Percentiles rank a stretch among this genome's conserved stretches.
Evolutionary conservation across 257 asterid genomes (phyloP).

Genomic region (Haberlea rhodopensis): DNA sequence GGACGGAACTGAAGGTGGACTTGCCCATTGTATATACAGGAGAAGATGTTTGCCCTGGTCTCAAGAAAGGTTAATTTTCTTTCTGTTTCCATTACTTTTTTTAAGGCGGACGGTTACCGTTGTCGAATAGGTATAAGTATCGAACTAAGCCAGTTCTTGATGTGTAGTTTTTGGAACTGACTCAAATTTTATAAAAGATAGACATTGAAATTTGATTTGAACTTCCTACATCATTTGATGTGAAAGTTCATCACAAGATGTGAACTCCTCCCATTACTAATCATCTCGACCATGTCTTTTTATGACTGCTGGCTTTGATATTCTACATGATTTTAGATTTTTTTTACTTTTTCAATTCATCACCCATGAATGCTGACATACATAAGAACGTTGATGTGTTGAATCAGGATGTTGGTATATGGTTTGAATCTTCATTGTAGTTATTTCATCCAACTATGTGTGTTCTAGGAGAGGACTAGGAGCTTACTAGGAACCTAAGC

Average conservation of each 20-base stretch:
- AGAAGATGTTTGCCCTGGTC: conserved; percentile 80
- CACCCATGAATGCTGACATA: neutral
- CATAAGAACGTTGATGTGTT: neutral
- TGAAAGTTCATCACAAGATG: neutral
- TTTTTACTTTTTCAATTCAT: conserved; percentile 1
- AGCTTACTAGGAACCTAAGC: neutral
- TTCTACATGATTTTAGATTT: neutral
- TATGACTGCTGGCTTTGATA: neutral
- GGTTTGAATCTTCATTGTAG: neutral
- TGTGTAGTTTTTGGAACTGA: neutral
- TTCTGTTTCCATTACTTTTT: neutral
- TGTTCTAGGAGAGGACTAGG: neutral
- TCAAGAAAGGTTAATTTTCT: conserved; percentile 67
- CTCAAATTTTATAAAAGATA: neutral
- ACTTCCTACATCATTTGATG: neutral
- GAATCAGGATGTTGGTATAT: neutral
- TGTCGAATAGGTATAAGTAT: neutral
- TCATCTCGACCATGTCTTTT: neutral
- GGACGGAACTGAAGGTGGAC: conserved; percentile 67
- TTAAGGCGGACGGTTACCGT: neutral
- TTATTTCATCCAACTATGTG: neutral
- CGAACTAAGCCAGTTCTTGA: neutral
- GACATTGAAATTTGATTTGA: neutral
- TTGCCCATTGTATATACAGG: conserved; percentile 84
- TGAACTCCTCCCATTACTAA: neutral